Evolutionary conservation across 2,329 filamentous ascomycete genomes (phyloP).

Genomic region (Teratosphaeria zuluensis): DNA sequence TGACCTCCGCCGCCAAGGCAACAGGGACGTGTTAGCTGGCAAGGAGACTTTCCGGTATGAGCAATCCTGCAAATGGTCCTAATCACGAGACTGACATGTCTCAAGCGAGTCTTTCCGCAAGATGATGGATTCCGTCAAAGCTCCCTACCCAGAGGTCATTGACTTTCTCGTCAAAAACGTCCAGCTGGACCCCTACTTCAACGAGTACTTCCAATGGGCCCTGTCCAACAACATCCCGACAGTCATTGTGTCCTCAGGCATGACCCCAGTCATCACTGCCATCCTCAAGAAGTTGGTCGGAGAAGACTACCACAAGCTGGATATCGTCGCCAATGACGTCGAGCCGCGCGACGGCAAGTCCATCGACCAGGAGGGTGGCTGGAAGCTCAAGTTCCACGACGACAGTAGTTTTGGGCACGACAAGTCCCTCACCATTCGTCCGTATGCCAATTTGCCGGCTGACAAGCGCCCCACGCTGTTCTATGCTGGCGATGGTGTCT

Average conservation of each 20-base stretch:
- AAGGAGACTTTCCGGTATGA: constrained; percentile 59
- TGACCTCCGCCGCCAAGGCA: constrained; percentile 60
- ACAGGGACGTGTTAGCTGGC: constrained; percentile 65
- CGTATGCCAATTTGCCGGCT: constrained; percentile 65
- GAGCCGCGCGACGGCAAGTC: constrained; percentile 55
- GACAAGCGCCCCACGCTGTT: constrained; percentile 69
- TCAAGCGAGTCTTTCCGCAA: constrained; percentile 67
- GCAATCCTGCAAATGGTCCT: not conserved
- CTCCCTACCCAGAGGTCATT: constrained; percentile 74
- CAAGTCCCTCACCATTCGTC: constrained; percentile 84
- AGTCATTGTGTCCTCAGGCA: constrained; percentile 83
- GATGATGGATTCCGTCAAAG: constrained; percentile 82
- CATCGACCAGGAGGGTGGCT: constrained; percentile 72
- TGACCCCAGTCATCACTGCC: constrained; percentile 82
- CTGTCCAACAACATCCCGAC: constrained; percentile 76
- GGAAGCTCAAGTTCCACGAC: constrained; percentile 83
- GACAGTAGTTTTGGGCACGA: constrained; percentile 90
- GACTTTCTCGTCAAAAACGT: constrained; percentile 70
- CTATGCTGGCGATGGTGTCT: constrained; percentile 92
- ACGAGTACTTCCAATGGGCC: constrained; percentile 77
- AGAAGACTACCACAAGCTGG: constrained; percentile 65
- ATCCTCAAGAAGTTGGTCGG: constrained; percentile 73
- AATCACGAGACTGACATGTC: not conserved
- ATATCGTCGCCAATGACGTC: constrained; percentile 86
- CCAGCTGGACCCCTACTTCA: constrained; percentile 79